phyloP scores from a whole-genome alignment of 352 stramenopile species.

The Phytophthora pistaciae region DNA sequence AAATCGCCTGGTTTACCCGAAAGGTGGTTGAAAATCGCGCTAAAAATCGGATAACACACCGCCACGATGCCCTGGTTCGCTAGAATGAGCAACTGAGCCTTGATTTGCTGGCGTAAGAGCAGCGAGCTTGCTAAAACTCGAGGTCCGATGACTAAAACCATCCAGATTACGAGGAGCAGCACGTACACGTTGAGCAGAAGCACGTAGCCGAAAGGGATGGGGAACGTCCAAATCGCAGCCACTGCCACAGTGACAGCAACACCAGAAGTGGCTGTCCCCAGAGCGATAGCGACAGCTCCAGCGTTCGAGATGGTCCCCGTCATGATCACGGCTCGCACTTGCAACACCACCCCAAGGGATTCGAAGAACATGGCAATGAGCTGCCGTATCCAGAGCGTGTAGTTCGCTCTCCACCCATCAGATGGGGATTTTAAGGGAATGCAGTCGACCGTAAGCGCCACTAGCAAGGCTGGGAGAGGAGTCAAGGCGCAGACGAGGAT shows the following conservation, averaged over 20 bases:
- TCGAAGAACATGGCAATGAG: slow-evolving; percentile 11
- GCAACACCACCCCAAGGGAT: slow-evolving; percentile 1
- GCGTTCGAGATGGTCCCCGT: slow-evolving; percentile 12
- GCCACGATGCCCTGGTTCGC: slow-evolving; percentile 20
- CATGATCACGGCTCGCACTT: slow-evolving; percentile 17
- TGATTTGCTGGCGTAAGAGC: slow-evolving; percentile 16
- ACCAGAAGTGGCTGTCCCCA: slow-evolving; percentile 2
- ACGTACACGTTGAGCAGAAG: slow-evolving; percentile 9
- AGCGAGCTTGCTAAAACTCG: background rate
- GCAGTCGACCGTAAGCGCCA: slow-evolving; percentile 23
- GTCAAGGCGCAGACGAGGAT: slow-evolving; percentile 8
- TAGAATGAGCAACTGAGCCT: slow-evolving; percentile 20
- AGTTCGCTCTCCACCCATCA: slow-evolving; percentile 6
- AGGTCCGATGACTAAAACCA: slow-evolving; percentile 11
- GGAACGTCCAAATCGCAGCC: slow-evolving; percentile 9
- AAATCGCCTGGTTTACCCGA: slow-evolving; percentile 3
- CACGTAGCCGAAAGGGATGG: slow-evolving; percentile 25
- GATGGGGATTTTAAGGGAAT: slow-evolving; percentile 29
- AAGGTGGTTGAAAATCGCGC: slow-evolving; percentile 21
- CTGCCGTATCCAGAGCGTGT: slow-evolving; percentile 14
- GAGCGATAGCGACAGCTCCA: slow-evolving; percentile 7
- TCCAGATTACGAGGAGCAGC: slow-evolving; percentile 5
- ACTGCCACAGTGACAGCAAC: slow-evolving; percentile 13
- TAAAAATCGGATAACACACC: slow-evolving; percentile 28
- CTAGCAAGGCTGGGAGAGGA: slow-evolving; percentile 17